Percentiles rank a stretch among this genome's conserved stretches.
Evolutionary conservation across 225 moss, liverwort and hornwort species (phyloP).

Genomic region (Marchantia paleacea): DNA sequence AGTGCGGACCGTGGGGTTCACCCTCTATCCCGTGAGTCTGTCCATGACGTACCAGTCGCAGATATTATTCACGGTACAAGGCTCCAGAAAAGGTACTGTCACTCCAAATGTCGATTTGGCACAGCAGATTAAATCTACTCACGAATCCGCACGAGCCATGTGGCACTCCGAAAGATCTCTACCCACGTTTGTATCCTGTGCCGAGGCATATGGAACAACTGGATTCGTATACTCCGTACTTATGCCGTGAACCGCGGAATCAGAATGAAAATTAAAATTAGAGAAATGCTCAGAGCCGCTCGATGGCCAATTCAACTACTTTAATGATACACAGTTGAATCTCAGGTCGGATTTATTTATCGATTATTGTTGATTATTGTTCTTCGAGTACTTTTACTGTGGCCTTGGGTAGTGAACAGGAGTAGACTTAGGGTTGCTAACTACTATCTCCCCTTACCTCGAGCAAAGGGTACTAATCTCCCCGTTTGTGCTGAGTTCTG

Average conservation of each 20-base stretch:
- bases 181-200: neutral
- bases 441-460: neutral
- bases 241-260: neutral
- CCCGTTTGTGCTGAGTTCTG: too few species aligned
- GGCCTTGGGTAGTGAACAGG: neutral
- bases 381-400: neutral
- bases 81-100: neutral
- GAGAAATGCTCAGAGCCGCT: neutral
- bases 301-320: neutral
- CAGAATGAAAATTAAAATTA: neutral
- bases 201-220: neutral
- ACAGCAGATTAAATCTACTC: neutral
- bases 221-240: neutral
- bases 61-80: neutral
- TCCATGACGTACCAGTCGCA: too few species aligned
- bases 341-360: neutral
- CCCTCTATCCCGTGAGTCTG: too few species aligned
- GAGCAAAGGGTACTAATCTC: too few species aligned
- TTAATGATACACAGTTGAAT: neutral
- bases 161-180: neutral
- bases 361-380: neutral
- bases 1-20: too few species aligned
- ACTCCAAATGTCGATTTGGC: neutral
- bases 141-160: neutral
- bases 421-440: conserved; percentile 10